Evolutionary conservation across 345 rosid species (phyloP).

Genomic region (Corymbia maculata): DNA sequence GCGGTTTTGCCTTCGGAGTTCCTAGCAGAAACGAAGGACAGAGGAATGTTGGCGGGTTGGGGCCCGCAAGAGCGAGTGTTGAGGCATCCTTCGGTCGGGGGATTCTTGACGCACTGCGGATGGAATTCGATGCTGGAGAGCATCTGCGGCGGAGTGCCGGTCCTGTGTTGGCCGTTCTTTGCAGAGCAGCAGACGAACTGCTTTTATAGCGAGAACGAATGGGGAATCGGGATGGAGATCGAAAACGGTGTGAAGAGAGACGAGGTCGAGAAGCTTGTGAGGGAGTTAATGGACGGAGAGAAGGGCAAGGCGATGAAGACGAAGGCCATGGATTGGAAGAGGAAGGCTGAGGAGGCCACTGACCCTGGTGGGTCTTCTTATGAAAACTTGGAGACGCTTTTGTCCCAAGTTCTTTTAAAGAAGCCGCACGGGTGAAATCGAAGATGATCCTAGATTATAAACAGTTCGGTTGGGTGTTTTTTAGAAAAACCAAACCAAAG

Average conservation of each 20-base stretch:
- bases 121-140: conserved; percentile 22
- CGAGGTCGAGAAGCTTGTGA: conserved; percentile 17
- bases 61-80: conserved; percentile 11
- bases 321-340: conserved; percentile 17
- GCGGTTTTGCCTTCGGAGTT: conserved; percentile 1
- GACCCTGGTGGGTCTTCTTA: conserved; percentile 1
- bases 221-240: conserved; percentile 38
- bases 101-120: conserved; percentile 8
- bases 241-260: conserved; percentile 22
- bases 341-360: conserved; percentile 11
- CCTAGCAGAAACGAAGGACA: not conserved
- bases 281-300: conserved; percentile 24
- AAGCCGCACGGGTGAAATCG: not conserved
- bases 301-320: conserved; percentile 11
- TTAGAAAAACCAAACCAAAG: too few relatives aligned
- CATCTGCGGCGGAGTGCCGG: conserved; percentile 6
- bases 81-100: conserved; percentile 2
- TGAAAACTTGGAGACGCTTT: not conserved
- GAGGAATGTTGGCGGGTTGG: conserved; percentile 8
- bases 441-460: not conserved
- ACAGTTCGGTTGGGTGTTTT: too few relatives aligned
- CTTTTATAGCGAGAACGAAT: conserved; percentile 11
- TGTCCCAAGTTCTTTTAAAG: not conserved
- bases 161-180: conserved; percentile 20
- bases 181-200: conserved; percentile 17